Conservation (phyloP, 2,329 filamentous ascomycete genomes). For the Kalmusia sp. region DNA sequence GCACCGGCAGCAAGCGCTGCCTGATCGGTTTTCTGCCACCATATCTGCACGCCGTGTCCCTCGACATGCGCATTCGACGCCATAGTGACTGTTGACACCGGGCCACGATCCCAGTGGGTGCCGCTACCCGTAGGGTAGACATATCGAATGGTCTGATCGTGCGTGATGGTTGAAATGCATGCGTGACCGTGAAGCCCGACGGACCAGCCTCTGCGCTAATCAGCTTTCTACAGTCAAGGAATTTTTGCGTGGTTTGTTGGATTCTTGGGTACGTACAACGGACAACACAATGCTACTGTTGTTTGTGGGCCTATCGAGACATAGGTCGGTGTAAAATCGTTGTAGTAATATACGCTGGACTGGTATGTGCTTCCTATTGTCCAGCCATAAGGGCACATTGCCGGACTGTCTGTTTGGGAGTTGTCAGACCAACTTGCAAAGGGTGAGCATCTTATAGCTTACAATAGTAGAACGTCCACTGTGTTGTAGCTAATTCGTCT, state of each 20-base stretch:
- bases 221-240: no score
- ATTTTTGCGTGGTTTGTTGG: neutral
- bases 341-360: neutral
- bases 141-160: neutral
- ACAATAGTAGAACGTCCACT: slow-evolving; percentile 2
- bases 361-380: neutral
- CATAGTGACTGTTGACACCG: neutral
- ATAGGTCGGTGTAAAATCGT: no score
- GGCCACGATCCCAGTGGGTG: neutral
- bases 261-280: neutral
- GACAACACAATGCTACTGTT: neutral
- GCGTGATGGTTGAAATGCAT: neutral
- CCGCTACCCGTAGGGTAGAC: neutral
- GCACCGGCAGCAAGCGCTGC: neutral
- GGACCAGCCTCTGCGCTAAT: neutral
- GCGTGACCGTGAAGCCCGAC: neutral
- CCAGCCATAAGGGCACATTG: neutral
- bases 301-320: neutral
- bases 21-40: slow-evolving; percentile 4
- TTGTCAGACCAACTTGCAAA: no score
- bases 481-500: neutral
- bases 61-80: neutral
- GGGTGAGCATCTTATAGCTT: no score
- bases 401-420: neutral
- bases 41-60: slow-evolving; percentile 1